These are phyloP conservation scores for Diaporthe vaccinii DNA, from an alignment of 2,329 filamentous ascomycete genomes.

Conservation along the genomic window DNA sequence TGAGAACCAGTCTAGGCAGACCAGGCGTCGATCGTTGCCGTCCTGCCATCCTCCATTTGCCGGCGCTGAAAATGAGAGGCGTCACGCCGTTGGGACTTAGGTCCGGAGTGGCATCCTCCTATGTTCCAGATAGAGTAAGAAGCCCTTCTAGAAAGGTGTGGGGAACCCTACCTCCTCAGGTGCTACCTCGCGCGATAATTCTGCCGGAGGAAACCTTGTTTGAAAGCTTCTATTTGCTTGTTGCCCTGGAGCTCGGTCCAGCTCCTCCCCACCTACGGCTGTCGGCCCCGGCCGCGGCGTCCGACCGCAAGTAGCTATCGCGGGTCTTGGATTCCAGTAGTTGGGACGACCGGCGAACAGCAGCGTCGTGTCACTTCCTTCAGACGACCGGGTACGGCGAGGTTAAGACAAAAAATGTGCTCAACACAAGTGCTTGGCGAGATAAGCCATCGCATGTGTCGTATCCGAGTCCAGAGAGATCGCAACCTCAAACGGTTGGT, in stretches of 20 bases:
- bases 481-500: not conserved
- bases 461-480: not conserved
- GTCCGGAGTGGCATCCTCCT: conserved; percentile 27
- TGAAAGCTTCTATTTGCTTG: conserved; percentile 15
- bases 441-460: not conserved
- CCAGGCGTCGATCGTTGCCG: not conserved
- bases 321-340: no score
- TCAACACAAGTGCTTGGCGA: no score
- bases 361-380: no score
- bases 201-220: conserved; percentile 22
- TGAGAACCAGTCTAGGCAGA: not conserved
- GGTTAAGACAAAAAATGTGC: not conserved
- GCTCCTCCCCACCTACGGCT: not conserved
- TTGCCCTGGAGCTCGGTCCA: not conserved
- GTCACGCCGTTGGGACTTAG: conserved; percentile 23
- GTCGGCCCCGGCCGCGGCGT: conserved; percentile 10
- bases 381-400: no score
- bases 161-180: not conserved
- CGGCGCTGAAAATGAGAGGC: conserved; percentile 14
- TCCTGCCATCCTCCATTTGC: conserved; percentile 10
- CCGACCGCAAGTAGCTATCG: not conserved
- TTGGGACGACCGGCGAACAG: not conserved
- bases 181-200: conserved; percentile 18
- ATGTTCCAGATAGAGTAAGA: conserved; percentile 14
- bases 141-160: conserved; percentile 29